A percentile compares a stretch with the other conserved stretches of the same genome.
phyloP scores from a whole-genome alignment of 805 yeast species.

The Hanseniaspora mollemarum region DNA sequence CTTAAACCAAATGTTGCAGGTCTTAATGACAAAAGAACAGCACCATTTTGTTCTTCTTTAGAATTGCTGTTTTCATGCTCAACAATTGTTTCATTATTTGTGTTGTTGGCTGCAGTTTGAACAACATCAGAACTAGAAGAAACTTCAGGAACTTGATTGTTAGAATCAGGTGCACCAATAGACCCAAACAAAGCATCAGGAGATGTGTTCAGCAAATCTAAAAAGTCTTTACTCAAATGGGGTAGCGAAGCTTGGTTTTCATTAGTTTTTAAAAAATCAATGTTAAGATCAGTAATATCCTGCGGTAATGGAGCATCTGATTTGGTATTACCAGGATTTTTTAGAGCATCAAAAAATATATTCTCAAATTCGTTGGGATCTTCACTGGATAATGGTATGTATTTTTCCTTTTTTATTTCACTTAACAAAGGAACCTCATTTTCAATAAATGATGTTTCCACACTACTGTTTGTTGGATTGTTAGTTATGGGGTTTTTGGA shows the following conservation, averaged over 20 bases:
- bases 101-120: too few species aligned
- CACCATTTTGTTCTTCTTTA: background rate
- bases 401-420: background rate
- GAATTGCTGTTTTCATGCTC: background rate
- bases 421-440: background rate
- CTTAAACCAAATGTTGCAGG: slow-evolving; percentile 6
- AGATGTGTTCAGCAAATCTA: background rate
- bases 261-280: background rate
- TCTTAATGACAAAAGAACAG: slow-evolving; percentile 13
- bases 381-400: background rate
- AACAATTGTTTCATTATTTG: background rate
- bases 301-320: background rate
- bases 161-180: background rate
- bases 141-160: background rate
- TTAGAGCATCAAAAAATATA: background rate
- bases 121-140: background rate
- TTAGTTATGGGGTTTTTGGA: too few species aligned
- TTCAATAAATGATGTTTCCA: background rate
- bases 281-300: background rate
- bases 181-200: background rate
- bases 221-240: background rate
- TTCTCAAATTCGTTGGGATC: background rate
- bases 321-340: background rate
- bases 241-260: background rate
- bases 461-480: background rate